Conservation (phyloP, 2,329 filamentous ascomycete species). For the Colletotrichum liriopes region DNA sequence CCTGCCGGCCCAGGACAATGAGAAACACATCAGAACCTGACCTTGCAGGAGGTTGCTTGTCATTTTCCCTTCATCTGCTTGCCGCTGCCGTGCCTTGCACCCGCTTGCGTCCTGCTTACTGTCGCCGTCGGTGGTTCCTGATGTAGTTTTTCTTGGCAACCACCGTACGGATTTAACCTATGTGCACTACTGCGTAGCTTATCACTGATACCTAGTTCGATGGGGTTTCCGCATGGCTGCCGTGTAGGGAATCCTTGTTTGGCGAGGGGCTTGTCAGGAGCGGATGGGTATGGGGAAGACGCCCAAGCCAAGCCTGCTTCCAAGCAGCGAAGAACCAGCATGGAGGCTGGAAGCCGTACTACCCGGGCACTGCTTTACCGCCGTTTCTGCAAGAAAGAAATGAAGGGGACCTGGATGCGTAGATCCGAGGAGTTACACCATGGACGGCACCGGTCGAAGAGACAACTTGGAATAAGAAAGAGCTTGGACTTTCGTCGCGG, state of each 20-base stretch:
- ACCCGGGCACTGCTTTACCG: constrained; percentile 14
- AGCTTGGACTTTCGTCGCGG: constrained; percentile 1
- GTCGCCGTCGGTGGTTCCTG: constrained; percentile 24
- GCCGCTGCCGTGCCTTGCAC: not conserved
- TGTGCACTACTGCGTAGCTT: not conserved
- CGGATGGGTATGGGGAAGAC: constrained; percentile 9
- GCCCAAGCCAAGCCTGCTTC: not conserved
- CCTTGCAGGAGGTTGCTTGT: constrained; percentile 24
- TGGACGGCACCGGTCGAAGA: not conserved
- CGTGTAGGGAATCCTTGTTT: constrained; percentile 25
- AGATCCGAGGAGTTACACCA: constrained; percentile 28
- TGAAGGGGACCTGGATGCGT: constrained; percentile 29
- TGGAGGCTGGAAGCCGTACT: constrained; percentile 22
- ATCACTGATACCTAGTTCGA: not conserved
- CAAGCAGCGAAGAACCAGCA: constrained; percentile 14
- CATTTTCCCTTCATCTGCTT: not conserved
- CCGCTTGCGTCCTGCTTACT: constrained; percentile 8
- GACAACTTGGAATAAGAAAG: not conserved
- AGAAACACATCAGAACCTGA: constrained; percentile 23
- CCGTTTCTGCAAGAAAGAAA: constrained; percentile 24
- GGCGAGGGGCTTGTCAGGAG: constrained; percentile 22
- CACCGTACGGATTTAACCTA: not conserved
- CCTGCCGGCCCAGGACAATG: constrained; percentile 8
- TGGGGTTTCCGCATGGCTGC: not conserved
- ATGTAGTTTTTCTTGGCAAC: not conserved